Percentiles rank a stretch among this genome's conserved stretches.
phyloP scores from a whole-genome alignment of 2,329 filamentous ascomycete species.

The Aspergillus puulaauensis region DNA sequence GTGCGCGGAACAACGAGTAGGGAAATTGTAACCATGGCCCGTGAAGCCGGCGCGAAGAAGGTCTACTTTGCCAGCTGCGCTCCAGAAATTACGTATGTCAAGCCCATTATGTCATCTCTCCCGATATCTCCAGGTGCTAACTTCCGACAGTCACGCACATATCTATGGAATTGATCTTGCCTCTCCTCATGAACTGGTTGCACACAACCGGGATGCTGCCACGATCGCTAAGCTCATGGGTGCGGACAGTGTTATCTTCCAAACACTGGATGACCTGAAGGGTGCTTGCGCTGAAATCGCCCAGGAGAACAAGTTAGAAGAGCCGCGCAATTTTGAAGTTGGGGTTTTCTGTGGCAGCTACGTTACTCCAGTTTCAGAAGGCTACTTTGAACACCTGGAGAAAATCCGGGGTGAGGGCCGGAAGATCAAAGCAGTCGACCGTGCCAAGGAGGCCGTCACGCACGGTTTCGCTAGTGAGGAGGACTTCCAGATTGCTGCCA shows the following conservation, averaged over 20 bases:
- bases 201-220: constrained; percentile 62
- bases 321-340: constrained; percentile 71
- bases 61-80: constrained; percentile 82
- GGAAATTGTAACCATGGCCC: constrained; percentile 80
- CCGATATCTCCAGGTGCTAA: constrained; percentile 5
- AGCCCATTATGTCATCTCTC: not conserved
- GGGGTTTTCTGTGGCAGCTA: constrained; percentile 91
- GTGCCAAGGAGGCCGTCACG: constrained; percentile 64
- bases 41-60: constrained; percentile 77
- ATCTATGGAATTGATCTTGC: constrained; percentile 82
- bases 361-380: constrained; percentile 72
- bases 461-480: constrained; percentile 60
- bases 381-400: constrained; percentile 81
- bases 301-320: constrained; percentile 51
- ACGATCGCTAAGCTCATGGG: constrained; percentile 68
- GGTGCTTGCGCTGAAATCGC: constrained; percentile 73
- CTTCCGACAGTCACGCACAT: constrained; percentile 63
- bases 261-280: constrained; percentile 75
- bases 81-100: constrained; percentile 67
- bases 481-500: constrained; percentile 62
- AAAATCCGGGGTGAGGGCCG: constrained; percentile 67
- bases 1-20: constrained; percentile 81
- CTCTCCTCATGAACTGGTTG: constrained; percentile 68
- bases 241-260: constrained; percentile 74
- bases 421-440: constrained; percentile 66